These are phyloP conservation scores for Candida arabinofermentans DNA, from an alignment of 805 yeast genomes.

Conservation along the genomic window DNA sequence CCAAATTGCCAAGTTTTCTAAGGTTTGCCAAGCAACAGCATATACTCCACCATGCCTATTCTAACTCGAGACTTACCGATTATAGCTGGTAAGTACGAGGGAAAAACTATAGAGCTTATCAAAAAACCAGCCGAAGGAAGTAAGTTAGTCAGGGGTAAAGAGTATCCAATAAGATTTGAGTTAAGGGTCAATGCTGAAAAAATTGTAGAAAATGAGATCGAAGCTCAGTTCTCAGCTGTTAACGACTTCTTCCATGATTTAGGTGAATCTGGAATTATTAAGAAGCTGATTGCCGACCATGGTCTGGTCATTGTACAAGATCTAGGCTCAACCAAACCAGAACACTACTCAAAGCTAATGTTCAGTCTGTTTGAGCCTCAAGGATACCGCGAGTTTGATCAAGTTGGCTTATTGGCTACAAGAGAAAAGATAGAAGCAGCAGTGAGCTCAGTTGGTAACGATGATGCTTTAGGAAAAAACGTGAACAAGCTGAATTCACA, in stretches of 20 bases:
- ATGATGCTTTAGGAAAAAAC: slow-evolving; percentile 11
- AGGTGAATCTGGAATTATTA: slow-evolving; percentile 5
- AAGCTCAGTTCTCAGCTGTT: not conserved
- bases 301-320: slow-evolving; percentile 11
- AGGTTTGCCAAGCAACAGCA: too few relatives aligned
- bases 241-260: slow-evolving; percentile 9
- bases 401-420: slow-evolving; percentile 16
- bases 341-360: slow-evolving; percentile 9
- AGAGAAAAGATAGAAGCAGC: slow-evolving; percentile 9
- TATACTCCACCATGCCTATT: not conserved
- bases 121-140: slow-evolving; percentile 1
- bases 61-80: too few relatives aligned
- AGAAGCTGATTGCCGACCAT: slow-evolving; percentile 8
- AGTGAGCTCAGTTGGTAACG: slow-evolving; percentile 16
- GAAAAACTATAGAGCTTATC: slow-evolving; percentile 1
- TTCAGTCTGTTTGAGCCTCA: slow-evolving; percentile 5
- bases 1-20: too few relatives aligned
- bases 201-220: not conserved
- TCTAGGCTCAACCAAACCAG: slow-evolving; percentile 7
- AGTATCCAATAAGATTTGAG: slow-evolving; percentile 3
- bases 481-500: slow-evolving; percentile 17
- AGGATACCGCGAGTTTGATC: slow-evolving; percentile 11
- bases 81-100: slow-evolving; percentile 5
- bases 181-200: not conserved
- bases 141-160: slow-evolving; percentile 7